A percentile compares a stretch with the other conserved stretches of the same genome.
phyloP scores from a whole-genome alignment of 139 green algal genomes.

The Volvox reticuliferus region DNA sequence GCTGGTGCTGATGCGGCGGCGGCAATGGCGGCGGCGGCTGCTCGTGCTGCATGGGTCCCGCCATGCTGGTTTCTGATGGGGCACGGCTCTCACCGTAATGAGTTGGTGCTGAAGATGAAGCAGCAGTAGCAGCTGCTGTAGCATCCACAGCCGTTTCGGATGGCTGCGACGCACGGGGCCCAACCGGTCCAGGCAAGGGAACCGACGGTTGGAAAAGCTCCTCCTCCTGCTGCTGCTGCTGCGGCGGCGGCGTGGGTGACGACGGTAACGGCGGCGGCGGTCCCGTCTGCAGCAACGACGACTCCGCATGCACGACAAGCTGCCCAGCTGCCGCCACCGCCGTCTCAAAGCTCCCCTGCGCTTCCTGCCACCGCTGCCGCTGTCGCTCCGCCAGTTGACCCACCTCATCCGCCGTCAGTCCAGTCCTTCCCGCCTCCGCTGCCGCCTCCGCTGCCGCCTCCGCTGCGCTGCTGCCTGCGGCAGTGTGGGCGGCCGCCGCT shows the following conservation, averaged over 20 bases:
- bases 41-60: background rate
- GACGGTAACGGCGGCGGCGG: no score
- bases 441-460: background rate
- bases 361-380: slow-evolving; percentile 21
- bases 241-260: background rate
- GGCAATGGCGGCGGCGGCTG: background rate
- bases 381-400: slow-evolving; percentile 10
- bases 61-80: background rate
- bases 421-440: background rate
- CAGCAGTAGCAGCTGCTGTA: background rate
- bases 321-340: slow-evolving; percentile 36
- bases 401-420: background rate
- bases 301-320: slow-evolving; percentile 36
- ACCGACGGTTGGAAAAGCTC: background rate
- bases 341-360: background rate
- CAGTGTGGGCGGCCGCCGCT: background rate
- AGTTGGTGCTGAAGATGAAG: background rate
- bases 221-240: background rate
- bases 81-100: no score
- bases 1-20: background rate
- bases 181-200: no score
- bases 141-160: background rate
- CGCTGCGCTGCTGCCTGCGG: background rate
- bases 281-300: background rate
- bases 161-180: no score